A percentile compares a stretch with the other conserved stretches of the same genome.
Conservation (phyloP, 371 early-diverging fungal genomes). For the Mortierella sp. region DNA sequence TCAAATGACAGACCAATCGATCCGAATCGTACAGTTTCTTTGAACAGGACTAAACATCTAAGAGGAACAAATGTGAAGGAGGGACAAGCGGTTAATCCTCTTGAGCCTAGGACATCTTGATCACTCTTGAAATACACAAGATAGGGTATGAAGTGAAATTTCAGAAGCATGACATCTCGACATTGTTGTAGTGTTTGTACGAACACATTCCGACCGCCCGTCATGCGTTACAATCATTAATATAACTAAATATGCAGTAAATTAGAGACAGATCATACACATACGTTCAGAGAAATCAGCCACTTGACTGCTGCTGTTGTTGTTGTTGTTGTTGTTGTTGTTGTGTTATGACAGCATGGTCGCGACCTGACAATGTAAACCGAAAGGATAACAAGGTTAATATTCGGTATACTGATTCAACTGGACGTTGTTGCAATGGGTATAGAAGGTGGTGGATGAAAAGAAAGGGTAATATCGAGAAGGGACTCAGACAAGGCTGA, state of each 20-base stretch:
- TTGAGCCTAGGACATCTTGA: background rate
- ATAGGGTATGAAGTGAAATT: constrained; percentile 20
- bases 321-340: too few relatives aligned
- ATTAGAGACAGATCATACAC: background rate
- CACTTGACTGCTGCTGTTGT: background rate
- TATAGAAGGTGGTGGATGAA: too few relatives aligned
- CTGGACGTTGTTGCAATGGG: background rate
- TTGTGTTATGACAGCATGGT: background rate
- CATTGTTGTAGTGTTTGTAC: constrained; percentile 57
- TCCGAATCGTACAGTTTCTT: background rate
- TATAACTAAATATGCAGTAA: background rate
- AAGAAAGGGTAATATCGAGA: background rate
- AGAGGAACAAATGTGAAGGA: background rate
- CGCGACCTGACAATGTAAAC: background rate
- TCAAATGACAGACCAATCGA: background rate
- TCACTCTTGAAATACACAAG: too few relatives aligned
- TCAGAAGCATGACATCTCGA: constrained; percentile 61
- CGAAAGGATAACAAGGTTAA: background rate
- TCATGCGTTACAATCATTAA: constrained; percentile 61
- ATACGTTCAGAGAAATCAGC: background rate
- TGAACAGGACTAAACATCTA: background rate
- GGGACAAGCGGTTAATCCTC: background rate
- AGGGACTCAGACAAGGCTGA: constrained; percentile 58
- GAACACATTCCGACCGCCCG: constrained; percentile 61
- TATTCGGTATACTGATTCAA: background rate